Evolutionary conservation across 2,329 filamentous ascomycete genomes (phyloP).

Genomic region (Aotearoamyces nothofagi): DNA sequence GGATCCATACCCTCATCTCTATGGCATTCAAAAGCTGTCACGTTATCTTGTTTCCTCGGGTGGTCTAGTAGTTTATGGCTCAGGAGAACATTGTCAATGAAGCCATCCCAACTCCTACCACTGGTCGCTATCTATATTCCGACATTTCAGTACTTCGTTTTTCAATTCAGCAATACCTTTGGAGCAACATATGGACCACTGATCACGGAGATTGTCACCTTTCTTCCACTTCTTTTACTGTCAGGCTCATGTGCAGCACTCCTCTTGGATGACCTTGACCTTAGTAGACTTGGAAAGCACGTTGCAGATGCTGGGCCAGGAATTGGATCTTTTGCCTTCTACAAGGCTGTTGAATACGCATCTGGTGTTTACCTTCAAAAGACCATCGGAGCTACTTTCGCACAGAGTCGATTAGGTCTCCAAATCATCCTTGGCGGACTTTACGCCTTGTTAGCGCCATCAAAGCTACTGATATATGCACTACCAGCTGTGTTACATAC

Average conservation of each 20-base stretch:
- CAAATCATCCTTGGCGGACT: slow-evolving; percentile 50
- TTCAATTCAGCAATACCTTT: slow-evolving; percentile 46
- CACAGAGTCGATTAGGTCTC: slow-evolving; percentile 57
- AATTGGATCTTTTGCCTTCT: slow-evolving; percentile 49
- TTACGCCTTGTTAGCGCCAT: slow-evolving; percentile 54
- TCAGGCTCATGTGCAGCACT: slow-evolving; percentile 48
- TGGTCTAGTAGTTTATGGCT: slow-evolving; percentile 53
- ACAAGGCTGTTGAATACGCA: slow-evolving; percentile 27
- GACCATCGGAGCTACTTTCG: slow-evolving; percentile 43
- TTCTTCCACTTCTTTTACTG: slow-evolving; percentile 53
- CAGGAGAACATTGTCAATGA: slow-evolving; percentile 29
- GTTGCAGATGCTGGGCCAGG: slow-evolving; percentile 50
- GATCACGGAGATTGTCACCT: slow-evolving; percentile 57
- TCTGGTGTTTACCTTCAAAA: slow-evolving; percentile 26
- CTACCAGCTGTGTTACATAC: slow-evolving; percentile 63
- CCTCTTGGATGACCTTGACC: slow-evolving; percentile 43
- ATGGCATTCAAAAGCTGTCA: slow-evolving; percentile 54
- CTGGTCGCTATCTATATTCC: slow-evolving; percentile 65
- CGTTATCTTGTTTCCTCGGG: slow-evolving; percentile 52
- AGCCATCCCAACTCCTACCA: slow-evolving; percentile 42
- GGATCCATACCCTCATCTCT: slow-evolving; percentile 65
- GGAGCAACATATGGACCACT: slow-evolving; percentile 61
- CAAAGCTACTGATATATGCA: slow-evolving; percentile 48
- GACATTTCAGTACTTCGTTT: slow-evolving; percentile 55
- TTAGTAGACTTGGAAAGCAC: slow-evolving; percentile 32